These are phyloP conservation scores for Gastroboletus turbinatus DNA, from an alignment of 1,284 basidiomycete species.

Conservation along the genomic window DNA sequence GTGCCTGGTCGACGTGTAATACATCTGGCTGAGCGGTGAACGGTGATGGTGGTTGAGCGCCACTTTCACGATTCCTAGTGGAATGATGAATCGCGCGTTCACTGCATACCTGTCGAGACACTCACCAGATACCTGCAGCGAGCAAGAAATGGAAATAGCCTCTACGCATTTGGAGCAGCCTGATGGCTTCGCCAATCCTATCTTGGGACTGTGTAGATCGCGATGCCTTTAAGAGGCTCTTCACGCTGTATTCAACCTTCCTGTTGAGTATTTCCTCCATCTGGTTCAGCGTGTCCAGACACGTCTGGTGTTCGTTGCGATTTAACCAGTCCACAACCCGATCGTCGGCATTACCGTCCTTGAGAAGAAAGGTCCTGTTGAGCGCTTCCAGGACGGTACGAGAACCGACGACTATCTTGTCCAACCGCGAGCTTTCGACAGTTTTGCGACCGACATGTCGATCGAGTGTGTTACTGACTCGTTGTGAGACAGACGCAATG, in stretches of 20 bases:
- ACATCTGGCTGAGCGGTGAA: background rate
- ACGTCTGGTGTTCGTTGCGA: background rate
- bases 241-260: background rate
- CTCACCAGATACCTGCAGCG: background rate
- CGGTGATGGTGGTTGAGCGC: background rate
- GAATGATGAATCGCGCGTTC: background rate
- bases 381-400: background rate
- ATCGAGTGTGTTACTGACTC: background rate
- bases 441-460: background rate
- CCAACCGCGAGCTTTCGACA: background rate
- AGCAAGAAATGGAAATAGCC: background rate
- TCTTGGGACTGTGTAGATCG: background rate
- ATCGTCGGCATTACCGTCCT: background rate
- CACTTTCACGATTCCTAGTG: background rate
- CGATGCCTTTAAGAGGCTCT: background rate
- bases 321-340: background rate
- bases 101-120: background rate
- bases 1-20: background rate
- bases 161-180: background rate
- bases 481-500: background rate
- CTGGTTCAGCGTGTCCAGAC: background rate
- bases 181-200: background rate
- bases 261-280: background rate
- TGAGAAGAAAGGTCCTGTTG: background rate
- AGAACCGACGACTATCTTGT: constrained; percentile 14